Evolutionary conservation across 306 rosid species (phyloP).

Genomic region (Hippophae tibetana): DNA sequence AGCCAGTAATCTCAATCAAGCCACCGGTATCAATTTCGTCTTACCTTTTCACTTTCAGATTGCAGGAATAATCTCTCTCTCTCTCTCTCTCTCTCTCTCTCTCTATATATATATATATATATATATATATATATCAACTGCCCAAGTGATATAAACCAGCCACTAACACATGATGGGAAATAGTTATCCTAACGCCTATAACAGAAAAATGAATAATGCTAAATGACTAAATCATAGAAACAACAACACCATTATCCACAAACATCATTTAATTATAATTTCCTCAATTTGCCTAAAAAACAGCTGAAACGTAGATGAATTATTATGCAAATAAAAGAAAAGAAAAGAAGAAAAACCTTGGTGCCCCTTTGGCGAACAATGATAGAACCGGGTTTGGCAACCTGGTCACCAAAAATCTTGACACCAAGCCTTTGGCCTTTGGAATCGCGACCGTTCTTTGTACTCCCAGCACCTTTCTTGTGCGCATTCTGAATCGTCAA

Average conservation of each 20-base stretch:
- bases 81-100: background rate
- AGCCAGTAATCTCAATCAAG: no score
- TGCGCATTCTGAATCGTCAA: conserved; percentile 75
- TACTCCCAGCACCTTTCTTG: conserved; percentile 98
- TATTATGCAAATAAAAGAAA: background rate
- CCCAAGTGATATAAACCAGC: background rate
- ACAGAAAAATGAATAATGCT: no score
- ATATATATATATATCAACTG: background rate
- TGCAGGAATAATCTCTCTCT: no score
- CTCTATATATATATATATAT: background rate
- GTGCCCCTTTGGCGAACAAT: conserved; percentile 94
- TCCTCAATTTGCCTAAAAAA: background rate
- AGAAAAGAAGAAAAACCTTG: conserved; percentile 27
- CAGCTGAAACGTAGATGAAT: background rate
- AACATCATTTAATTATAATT: background rate
- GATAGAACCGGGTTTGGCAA: conserved; percentile 81
- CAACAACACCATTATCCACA: no score
- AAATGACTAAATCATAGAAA: no score
- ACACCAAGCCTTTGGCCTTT: conserved; percentile 78
- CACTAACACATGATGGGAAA: no score
- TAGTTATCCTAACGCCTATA: no score
- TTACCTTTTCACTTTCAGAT: no score
- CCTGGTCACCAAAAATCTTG: conserved; percentile 81
- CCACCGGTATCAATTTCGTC: no score
- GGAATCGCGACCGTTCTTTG: conserved; percentile 96